Conservation (phyloP, 495 filamentous ascomycete genomes). For the Penicillium arizonense region DNA sequence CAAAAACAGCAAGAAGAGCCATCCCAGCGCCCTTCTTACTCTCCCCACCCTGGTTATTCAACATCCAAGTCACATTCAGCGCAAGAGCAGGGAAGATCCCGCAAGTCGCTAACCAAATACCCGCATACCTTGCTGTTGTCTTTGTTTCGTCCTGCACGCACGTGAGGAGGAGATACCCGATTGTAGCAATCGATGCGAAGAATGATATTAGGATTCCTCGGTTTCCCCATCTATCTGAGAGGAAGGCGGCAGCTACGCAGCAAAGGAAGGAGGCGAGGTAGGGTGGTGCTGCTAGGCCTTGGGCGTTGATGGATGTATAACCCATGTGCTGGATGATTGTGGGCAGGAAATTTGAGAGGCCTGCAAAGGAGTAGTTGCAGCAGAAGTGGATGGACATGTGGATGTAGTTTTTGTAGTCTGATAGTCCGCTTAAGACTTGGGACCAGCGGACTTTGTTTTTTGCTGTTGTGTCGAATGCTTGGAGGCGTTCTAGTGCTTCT, state of each 20-base stretch:
- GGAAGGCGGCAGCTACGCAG: slow-evolving; percentile 55
- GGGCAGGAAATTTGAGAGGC: slow-evolving; percentile 70
- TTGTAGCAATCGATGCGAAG: slow-evolving; percentile 55
- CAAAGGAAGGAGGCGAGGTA: slow-evolving; percentile 69
- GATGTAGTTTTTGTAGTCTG: slow-evolving; percentile 30
- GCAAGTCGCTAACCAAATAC: slow-evolving; percentile 60
- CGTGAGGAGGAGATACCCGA: slow-evolving; percentile 67
- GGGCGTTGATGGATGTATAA: slow-evolving; percentile 60
- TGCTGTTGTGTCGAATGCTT: slow-evolving; percentile 21
- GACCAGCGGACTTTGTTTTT: slow-evolving; percentile 20
- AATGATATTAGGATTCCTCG: slow-evolving; percentile 61
- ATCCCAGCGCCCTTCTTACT: slow-evolving; percentile 33
- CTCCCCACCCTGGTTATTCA: slow-evolving; percentile 60
- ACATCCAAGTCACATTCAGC: slow-evolving; percentile 63
- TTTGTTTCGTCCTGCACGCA: slow-evolving; percentile 33
- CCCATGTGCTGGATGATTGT: slow-evolving; percentile 70
- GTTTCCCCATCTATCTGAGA: slow-evolving; percentile 63
- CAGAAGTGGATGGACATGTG: slow-evolving; percentile 29
- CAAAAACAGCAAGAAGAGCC: slow-evolving; percentile 29
- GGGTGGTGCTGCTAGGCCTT: slow-evolving; percentile 71
- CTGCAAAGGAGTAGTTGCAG: slow-evolving; percentile 29
- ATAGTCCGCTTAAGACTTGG: slow-evolving; percentile 22
- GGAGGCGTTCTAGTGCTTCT: slow-evolving; percentile 23
- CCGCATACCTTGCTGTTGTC: slow-evolving; percentile 55
- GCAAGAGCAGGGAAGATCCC: slow-evolving; percentile 61